Evolutionary conservation across 1,139 yeast genomes (phyloP), one percentile per base, ranked within the genome.

Genomic region (Sporopachydermia cereana): DNA sequence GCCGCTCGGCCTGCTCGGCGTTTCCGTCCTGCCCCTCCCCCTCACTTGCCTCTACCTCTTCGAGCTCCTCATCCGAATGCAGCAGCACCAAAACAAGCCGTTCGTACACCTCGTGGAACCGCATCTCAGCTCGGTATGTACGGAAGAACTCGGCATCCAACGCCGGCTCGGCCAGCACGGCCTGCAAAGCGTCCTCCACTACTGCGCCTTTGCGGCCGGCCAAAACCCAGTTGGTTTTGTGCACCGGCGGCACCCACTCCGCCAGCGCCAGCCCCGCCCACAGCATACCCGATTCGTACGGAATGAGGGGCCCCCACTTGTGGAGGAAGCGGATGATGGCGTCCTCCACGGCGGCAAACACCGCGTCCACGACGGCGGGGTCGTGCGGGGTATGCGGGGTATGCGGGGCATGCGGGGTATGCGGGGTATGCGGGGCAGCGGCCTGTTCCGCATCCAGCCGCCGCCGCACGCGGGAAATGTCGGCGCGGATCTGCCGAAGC

Each of bases 181-280:
- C n/a, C 30, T n/a, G 12, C 9, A 16, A 34, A 20, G 9, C 17
- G 17, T 34, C 39, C 22, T 34, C 39, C n/a, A 34, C 20, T n/a
- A 34, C 12, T n/a, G 22, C 39, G 12, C 39, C 39, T n/a, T 34
- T 34, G 7, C 39, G 22, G 18, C 39, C 39, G 20, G 39, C 9
- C 9, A 34, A 20, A 12, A 34, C 22, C 39, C 39, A 34, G n/a
- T 48, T 50, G 46, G 52, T 49, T 41, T 53, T 53, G 45, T 48
- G 53, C 17, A 69, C 54, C 1, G 86, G 84, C 4, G 95, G 93
- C 31, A 82, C 73, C 95, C 95, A 86, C 60, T 86, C 95, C 1
- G 95, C 93, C 45, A 89, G 66, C 7, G 88, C 88, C 42, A 85
- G 65, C 0, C 95, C 96, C 21, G 84, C 76, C 95, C 96, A 88